A percentile compares a stretch with the other conserved stretches of the same genome.
phyloP scores from a whole-genome alignment of 1,139 yeast genomes.

The Scheffersomyces parashehatae region DNA sequence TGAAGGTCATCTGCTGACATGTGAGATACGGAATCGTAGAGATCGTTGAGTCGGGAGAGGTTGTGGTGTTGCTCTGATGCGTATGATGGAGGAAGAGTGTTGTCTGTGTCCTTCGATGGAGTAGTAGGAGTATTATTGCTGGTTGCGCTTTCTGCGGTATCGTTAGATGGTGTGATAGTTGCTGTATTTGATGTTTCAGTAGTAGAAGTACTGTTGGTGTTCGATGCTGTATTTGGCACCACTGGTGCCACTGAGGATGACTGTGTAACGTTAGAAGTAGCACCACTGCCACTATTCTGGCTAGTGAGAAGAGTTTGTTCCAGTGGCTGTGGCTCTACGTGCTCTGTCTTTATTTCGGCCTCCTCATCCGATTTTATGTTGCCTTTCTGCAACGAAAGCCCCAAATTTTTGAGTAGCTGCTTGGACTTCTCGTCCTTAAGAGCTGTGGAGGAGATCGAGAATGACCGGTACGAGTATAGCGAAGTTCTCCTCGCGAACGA shows the following conservation, averaged over 20 bases:
- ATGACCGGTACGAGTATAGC: too few species aligned
- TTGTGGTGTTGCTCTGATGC: conserved; percentile 7
- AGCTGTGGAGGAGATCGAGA: conserved; percentile 1
- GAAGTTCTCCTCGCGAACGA: too few species aligned
- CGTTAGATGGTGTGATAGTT: neutral
- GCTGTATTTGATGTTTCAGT: neutral
- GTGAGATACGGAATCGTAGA: conserved; percentile 34
- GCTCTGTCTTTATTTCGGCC: neutral
- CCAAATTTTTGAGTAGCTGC: conserved; percentile 28
- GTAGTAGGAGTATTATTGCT: neutral
- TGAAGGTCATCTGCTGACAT: conserved; percentile 42
- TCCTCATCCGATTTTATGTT: conserved; percentile 19
- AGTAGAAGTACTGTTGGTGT: neutral
- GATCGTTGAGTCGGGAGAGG: conserved; percentile 8
- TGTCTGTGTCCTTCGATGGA: neutral
- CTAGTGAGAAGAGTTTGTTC: neutral
- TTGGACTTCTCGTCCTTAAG: conserved; percentile 27
- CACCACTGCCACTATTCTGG: neutral
- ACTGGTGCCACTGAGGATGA: neutral
- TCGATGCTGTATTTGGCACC: neutral
- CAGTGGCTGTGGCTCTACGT: neutral
- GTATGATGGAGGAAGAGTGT: neutral
- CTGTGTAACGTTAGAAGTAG: neutral
- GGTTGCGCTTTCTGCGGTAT: neutral
- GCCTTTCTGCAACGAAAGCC: conserved; percentile 31